Conservation (phyloP, 306 rosid species). For the Aeschynomene evenia region DNA sequence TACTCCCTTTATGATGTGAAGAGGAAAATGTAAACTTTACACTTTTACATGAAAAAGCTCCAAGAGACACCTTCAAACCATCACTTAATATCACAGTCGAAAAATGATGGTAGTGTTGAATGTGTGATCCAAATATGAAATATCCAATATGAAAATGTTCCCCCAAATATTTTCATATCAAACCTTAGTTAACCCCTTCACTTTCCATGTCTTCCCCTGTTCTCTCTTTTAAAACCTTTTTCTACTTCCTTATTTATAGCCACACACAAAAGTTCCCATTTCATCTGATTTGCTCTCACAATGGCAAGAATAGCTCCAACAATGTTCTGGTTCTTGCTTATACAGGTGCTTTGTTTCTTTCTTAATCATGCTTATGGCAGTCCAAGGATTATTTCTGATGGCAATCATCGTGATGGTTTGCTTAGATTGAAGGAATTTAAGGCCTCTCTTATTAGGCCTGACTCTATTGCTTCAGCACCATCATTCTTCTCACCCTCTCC, state of each 20-base stretch:
- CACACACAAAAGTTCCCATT: conserved; percentile 16
- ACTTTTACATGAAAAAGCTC: background rate
- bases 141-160: conserved; percentile 24
- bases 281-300: background rate
- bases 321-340: conserved; percentile 28
- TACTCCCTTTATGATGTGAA: background rate
- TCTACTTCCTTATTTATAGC: background rate
- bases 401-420: conserved; percentile 26
- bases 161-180: conserved; percentile 25
- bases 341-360: conserved; percentile 24
- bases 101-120: conserved; percentile 19
- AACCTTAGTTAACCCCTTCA: conserved; percentile 42
- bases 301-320: conserved; percentile 23
- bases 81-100: background rate
- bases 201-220: conserved; percentile 40
- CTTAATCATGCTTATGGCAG: conserved; percentile 28
- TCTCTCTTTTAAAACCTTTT: background rate
- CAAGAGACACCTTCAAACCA: background rate
- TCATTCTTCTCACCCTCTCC: conserved; percentile 42
- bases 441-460: conserved; percentile 37
- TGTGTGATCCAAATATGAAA: conserved; percentile 34
- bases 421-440: conserved; percentile 46
- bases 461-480: conserved; percentile 38
- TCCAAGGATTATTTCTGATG: conserved; percentile 3
- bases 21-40: background rate